Conservation (phyloP, 2,329 filamentous ascomycete species). For the Penicillium verrucosum region DNA sequence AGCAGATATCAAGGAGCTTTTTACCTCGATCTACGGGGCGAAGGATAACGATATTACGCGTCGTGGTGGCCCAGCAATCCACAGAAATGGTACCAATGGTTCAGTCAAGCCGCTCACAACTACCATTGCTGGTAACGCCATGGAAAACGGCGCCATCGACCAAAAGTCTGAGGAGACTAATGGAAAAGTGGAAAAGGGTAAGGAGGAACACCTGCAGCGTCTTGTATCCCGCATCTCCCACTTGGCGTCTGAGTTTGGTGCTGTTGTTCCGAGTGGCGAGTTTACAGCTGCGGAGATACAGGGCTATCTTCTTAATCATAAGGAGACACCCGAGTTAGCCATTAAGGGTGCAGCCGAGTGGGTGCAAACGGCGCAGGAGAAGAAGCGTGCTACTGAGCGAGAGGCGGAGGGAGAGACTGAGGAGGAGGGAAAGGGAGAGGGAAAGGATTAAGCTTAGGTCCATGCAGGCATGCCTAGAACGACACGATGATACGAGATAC, state of each 20-base stretch:
- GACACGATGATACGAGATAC: not conserved
- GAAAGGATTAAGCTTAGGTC: not conserved
- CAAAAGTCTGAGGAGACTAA: not conserved
- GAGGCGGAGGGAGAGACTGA: not conserved
- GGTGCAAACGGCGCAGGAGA: slow-evolving; percentile 27
- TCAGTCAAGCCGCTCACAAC: not conserved
- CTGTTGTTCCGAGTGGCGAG: slow-evolving; percentile 30
- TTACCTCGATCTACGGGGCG: slow-evolving; percentile 37
- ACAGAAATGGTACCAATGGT: slow-evolving; percentile 6
- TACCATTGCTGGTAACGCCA: not conserved
- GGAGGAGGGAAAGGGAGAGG: slow-evolving; percentile 11
- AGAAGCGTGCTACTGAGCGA: slow-evolving; percentile 22
- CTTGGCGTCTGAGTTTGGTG: slow-evolving; percentile 33
- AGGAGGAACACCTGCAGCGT: not conserved
- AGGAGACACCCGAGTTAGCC: slow-evolving; percentile 31
- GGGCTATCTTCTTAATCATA: slow-evolving; percentile 40
- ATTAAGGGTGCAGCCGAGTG: slow-evolving; percentile 31
- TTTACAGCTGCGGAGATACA: slow-evolving; percentile 44
- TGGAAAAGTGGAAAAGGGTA: not conserved
- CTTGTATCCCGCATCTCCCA: no score
- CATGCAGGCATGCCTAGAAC: not conserved
- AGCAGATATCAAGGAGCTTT: slow-evolving; percentile 39
- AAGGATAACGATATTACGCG: slow-evolving; percentile 31
- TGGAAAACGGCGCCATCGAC: not conserved
- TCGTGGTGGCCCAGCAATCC: not conserved